Conservation (phyloP, 2,329 filamentous ascomycete genomes). For the Penicillium verrucosum region DNA sequence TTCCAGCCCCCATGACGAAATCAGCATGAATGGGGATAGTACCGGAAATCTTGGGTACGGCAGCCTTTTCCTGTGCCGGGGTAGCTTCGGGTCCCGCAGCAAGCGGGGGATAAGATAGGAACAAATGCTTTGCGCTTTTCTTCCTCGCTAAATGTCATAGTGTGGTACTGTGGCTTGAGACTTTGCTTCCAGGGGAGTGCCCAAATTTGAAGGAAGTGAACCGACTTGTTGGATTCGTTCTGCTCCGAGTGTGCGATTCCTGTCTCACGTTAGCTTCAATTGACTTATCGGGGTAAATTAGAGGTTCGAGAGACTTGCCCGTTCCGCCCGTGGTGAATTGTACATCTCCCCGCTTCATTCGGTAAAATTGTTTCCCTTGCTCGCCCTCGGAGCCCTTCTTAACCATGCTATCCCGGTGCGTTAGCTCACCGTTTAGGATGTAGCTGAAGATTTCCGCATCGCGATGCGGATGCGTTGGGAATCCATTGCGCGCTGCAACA, state of each 20-base stretch:
- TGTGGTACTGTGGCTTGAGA: conserved; percentile 73
- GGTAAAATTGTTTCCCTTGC: conserved; percentile 61
- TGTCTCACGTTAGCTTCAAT: conserved; percentile 13
- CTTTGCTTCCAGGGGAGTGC: conserved; percentile 72
- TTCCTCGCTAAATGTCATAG: conserved; percentile 67
- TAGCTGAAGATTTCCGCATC: conserved; percentile 91
- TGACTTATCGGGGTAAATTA: background rate
- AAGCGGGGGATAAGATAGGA: conserved; percentile 71
- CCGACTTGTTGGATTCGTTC: conserved; percentile 69
- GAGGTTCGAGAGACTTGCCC: conserved; percentile 41
- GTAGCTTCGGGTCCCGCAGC: conserved; percentile 64
- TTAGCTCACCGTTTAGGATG: conserved; percentile 79
- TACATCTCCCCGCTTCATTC: conserved; percentile 75
- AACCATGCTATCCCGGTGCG: conserved; percentile 82
- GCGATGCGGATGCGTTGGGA: conserved; percentile 79
- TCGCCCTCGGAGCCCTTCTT: conserved; percentile 63
- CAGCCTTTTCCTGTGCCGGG: conserved; percentile 60
- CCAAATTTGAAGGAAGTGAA: conserved; percentile 90
- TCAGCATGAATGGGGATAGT: conserved; percentile 83
- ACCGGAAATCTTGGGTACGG: conserved; percentile 58
- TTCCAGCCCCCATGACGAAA: conserved; percentile 74
- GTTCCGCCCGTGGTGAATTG: conserved; percentile 89
- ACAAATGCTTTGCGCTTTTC: conserved; percentile 69
- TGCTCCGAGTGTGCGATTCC: conserved; percentile 77
- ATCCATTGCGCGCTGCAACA: conserved; percentile 69